These are phyloP conservation scores for Alternaria ethzedia DNA, from an alignment of 2,329 filamentous ascomycete genomes.

Conservation along the genomic window DNA sequence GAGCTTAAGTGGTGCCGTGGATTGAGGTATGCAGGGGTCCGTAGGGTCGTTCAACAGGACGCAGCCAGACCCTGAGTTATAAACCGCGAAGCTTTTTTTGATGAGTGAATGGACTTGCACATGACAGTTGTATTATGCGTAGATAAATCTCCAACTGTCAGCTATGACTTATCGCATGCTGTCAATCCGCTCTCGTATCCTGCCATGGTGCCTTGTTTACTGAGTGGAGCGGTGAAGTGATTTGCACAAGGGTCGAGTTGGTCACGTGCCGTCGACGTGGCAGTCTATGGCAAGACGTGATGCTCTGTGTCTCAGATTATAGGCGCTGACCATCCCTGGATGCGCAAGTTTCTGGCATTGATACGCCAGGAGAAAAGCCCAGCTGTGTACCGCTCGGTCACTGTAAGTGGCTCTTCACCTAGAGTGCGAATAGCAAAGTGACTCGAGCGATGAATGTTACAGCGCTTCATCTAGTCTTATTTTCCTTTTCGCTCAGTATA, in stretches of 20 bases:
- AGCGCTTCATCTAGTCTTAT: neutral
- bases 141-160: neutral
- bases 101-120: conserved; percentile 2
- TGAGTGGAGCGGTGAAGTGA: conserved; percentile 20
- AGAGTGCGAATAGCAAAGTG: neutral
- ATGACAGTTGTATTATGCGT: neutral
- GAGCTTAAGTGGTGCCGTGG: conserved; percentile 3
- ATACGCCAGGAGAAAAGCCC: neutral
- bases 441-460: neutral
- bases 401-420: neutral
- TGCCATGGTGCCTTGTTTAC: conserved; percentile 14
- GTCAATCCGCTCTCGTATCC: neutral
- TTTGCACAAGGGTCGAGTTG: conserved; percentile 11
- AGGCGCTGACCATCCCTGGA: neutral
- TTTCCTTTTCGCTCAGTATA: neutral
- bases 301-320: neutral
- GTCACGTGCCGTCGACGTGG: conserved; percentile 20
- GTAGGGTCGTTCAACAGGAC: neutral
- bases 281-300: neutral
- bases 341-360: neutral
- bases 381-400: neutral
- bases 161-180: neutral
- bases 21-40: conserved; percentile 8
- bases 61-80: conserved; percentile 10
- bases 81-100: neutral